phyloP scores from a whole-genome alignment of 163 green algal genomes.

The Chlamydomonas reinhardtii region DNA sequence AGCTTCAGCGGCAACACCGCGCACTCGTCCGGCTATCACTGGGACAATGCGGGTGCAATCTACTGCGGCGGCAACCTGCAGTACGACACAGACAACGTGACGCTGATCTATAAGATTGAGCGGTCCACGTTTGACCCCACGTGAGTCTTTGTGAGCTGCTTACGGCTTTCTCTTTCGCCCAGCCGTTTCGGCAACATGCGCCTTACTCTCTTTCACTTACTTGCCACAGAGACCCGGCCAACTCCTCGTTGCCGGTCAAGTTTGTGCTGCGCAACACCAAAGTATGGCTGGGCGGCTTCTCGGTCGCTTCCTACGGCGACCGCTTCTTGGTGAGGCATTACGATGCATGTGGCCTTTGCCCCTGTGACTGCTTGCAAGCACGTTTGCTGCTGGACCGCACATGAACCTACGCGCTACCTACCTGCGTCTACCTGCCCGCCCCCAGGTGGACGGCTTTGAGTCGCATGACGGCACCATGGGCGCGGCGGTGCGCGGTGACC shows the following conservation, averaged over 20 bases:
- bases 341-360: too few species aligned
- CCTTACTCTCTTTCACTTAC: too few species aligned
- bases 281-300: background rate
- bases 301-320: background rate
- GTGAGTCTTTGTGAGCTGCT: background rate
- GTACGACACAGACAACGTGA: background rate
- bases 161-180: too few species aligned
- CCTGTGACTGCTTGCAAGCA: background rate
- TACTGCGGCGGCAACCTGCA: conserved; percentile 28
- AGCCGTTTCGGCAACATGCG: too few species aligned
- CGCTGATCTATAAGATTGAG: background rate
- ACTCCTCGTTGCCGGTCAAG: background rate
- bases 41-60: conserved; percentile 56
- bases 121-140: background rate
- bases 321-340: background rate
- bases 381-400: background rate
- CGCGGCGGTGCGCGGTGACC: background rate
- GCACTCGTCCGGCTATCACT: conserved; percentile 64
- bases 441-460: conserved; percentile 3
- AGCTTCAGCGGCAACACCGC: conserved; percentile 68
- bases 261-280: background rate
- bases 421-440: too few species aligned
- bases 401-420: too few species aligned
- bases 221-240: background rate
- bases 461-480: background rate